Evolutionary conservation across 805 yeast species (phyloP).

Genomic region (Lipomyces sp.): DNA sequence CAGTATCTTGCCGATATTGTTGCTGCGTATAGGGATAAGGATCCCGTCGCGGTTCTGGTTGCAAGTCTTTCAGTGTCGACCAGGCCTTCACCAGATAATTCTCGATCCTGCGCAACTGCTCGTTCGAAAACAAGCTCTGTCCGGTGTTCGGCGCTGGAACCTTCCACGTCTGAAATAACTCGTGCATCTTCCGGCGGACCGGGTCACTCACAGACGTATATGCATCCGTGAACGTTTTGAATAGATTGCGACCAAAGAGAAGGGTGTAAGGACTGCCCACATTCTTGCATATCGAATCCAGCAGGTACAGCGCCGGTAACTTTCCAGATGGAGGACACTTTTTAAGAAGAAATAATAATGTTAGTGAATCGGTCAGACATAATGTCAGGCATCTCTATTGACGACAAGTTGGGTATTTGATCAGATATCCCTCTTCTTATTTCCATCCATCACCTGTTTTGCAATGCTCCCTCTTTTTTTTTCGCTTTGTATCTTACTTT

Average conservation of each 20-base stretch:
- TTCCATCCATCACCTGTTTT: not conserved
- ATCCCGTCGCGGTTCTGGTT: too few species aligned
- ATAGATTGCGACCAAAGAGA: slow-evolving; percentile 66
- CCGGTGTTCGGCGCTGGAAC: slow-evolving; percentile 53
- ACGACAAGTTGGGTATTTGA: not conserved
- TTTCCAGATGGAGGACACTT: slow-evolving; percentile 77
- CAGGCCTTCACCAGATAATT: slow-evolving; percentile 48
- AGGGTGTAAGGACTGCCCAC: slow-evolving; percentile 88
- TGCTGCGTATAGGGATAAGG: too few species aligned
- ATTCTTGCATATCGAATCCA: slow-evolving; percentile 89
- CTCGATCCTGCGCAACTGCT: slow-evolving; percentile 69
- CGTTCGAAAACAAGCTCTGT: slow-evolving; percentile 66
- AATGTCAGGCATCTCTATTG: not conserved
- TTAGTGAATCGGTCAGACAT: not conserved
- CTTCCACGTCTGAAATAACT: slow-evolving; percentile 87
- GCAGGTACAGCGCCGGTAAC: slow-evolving; percentile 73
- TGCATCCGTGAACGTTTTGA: slow-evolving; percentile 66
- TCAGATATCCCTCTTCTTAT: not conserved
- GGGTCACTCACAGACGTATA: slow-evolving; percentile 75
- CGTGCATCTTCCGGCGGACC: slow-evolving; percentile 69
- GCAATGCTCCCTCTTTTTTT: not conserved
- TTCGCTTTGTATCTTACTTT: not conserved
- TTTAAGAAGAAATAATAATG: not conserved
- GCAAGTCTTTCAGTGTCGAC: slow-evolving; percentile 13
- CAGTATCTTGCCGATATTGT: too few species aligned